These are phyloP conservation scores for Colletotrichum sp. DNA, from an alignment of 2,329 filamentous ascomycete species.

Conservation along the genomic window DNA sequence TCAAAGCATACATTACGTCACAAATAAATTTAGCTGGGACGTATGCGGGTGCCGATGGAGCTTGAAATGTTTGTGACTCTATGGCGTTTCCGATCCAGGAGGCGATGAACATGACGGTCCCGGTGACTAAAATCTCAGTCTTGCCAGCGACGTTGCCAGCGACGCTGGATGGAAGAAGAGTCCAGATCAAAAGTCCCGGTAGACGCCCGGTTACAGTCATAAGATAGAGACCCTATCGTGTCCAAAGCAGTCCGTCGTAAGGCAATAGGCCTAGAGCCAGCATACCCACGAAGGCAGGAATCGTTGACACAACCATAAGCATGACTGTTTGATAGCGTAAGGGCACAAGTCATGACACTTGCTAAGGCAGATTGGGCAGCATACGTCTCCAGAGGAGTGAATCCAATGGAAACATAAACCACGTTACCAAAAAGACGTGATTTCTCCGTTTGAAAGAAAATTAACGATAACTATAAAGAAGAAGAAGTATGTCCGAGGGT, in stretches of 20 bases:
- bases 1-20: not conserved
- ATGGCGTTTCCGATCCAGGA: not conserved
- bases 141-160: not conserved
- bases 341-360: rapidly evolving
- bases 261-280: not conserved
- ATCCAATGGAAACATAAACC: not conserved
- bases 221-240: not conserved
- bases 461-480: not conserved
- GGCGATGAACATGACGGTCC: not conserved
- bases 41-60: rapidly evolving
- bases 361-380: rapidly evolving
- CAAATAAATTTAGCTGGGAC: not conserved
- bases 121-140: not conserved
- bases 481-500: not conserved
- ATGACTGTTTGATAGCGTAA: not conserved
- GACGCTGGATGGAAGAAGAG: not conserved
- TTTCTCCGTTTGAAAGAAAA: rapidly evolving
- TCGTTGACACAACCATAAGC: not conserved
- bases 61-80: not conserved
- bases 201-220: not conserved
- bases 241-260: not conserved
- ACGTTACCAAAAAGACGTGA: not conserved
- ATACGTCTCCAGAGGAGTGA: not conserved
- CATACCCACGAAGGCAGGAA: not conserved
- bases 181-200: not conserved